Percentiles rank a stretch among this genome's conserved stretches.
Conservation (phyloP, 805 yeast genomes). For the Ogataea parapolymorpha region DNA sequence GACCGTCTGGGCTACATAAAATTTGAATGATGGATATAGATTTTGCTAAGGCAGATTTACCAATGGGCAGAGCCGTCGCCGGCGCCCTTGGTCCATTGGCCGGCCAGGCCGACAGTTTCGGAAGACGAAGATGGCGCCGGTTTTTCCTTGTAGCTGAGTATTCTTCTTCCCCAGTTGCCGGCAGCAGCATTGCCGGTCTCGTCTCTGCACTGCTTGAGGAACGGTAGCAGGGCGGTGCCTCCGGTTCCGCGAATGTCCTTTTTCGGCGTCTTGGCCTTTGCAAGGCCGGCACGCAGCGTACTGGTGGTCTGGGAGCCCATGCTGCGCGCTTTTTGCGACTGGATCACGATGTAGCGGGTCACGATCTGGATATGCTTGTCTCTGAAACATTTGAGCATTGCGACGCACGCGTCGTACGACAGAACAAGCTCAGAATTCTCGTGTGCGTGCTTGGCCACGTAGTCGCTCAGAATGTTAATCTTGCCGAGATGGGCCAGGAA, state of each 20-base stretch:
- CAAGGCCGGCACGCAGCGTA: conserved; percentile 67
- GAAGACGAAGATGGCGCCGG: conserved; percentile 2
- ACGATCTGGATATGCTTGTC: conserved; percentile 93
- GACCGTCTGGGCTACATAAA: conserved; percentile 62
- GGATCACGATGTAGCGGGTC: conserved; percentile 79
- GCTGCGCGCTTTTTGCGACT: conserved; percentile 56
- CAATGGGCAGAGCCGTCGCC: conserved; percentile 27
- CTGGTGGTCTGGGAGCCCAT: conserved; percentile 47
- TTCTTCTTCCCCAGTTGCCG: conserved; percentile 83
- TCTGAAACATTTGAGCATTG: conserved; percentile 83
- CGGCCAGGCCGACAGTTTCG: conserved; percentile 30
- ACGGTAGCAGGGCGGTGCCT: conserved; percentile 88
- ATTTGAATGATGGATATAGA: conserved; percentile 16
- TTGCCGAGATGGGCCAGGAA: conserved; percentile 62
- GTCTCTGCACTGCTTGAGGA: conserved; percentile 91
- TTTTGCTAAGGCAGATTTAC: conserved; percentile 5
- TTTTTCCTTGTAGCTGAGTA: conserved; percentile 43
- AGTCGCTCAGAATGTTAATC: conserved; percentile 60
- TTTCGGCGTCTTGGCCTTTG: conserved; percentile 38
- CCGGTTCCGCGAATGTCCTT: conserved; percentile 82
- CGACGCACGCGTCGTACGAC: conserved; percentile 84
- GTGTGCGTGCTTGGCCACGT: conserved; percentile 43
- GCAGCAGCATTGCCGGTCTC: conserved; percentile 95
- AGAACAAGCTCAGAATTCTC: conserved; percentile 55
- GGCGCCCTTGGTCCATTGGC: conserved; percentile 30